A percentile compares a stretch with the other conserved stretches of the same genome.
Conservation (phyloP, 139 green algal species). For the Asterochloris erici region DNA sequence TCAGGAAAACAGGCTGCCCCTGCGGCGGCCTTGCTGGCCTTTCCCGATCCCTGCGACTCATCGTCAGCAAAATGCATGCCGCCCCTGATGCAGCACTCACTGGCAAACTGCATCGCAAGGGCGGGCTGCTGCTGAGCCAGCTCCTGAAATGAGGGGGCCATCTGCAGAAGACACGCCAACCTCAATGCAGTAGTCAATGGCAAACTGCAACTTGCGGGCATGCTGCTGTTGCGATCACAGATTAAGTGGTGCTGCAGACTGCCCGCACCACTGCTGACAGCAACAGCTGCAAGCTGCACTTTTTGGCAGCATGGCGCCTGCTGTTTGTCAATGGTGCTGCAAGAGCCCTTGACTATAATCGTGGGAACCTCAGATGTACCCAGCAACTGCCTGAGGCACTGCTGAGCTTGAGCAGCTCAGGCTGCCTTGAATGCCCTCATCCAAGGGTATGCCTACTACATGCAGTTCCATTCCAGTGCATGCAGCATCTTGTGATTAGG, state of each 20-base stretch:
- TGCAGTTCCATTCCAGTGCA: background rate
- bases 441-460: too few relatives aligned
- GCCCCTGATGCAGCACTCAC: background rate
- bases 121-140: conserved; percentile 11
- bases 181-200: background rate
- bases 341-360: background rate
- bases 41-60: too few relatives aligned
- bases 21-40: too few relatives aligned
- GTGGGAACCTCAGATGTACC: too few relatives aligned
- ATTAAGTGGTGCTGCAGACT: background rate
- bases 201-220: background rate
- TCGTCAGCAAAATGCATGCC: too few relatives aligned
- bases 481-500: background rate
- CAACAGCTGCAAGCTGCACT: background rate
- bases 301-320: background rate
- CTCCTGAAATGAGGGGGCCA: conserved; percentile 11
- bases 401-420: too few relatives aligned
- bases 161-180: background rate
- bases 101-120: conserved; percentile 9
- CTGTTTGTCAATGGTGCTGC: background rate
- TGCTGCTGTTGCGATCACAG: background rate
- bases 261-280: background rate
- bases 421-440: too few relatives aligned
- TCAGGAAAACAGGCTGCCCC: too few relatives aligned
- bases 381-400: too few relatives aligned